Base-by-base conservation (phyloP, 345 rosid genomes). In the Melastoma malabathricum region DNA sequence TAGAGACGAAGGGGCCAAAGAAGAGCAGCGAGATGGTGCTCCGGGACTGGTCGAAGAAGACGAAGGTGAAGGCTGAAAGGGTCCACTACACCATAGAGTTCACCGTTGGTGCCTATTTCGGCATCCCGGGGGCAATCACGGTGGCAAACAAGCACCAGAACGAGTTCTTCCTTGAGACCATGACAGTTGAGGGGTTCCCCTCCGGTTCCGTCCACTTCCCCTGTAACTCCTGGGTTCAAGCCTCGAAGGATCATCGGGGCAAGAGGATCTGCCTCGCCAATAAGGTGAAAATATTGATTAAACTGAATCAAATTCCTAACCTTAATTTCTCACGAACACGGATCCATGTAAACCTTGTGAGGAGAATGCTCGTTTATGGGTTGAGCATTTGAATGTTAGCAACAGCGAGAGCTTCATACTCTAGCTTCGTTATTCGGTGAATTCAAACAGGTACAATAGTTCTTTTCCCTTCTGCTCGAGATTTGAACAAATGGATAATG, bases 161-260 rank as follows among this genome's bases (percentile, higher is more conserved):
- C 51, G 99, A 88, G 78, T 84, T 93, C 38, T 93, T 81, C 57
- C 55, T 93, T 57, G 99, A 93, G 73, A 75, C 70, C 18, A 93
- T 93, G 50, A 85, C 86, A 22, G 62, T 93, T 43, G 97, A 87
- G 68, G 95, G 95, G 13, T 93, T 88, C 65, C 76, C 94, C 44
- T 66, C 63, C 60, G 94, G 94, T 5, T 86, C 95, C 12, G 70
- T 88, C 25, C 92, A 93, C 69, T 93, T 93, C 59, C 92, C 93
- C 16, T 88, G 99, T 59, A 88, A 83, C 58, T 93, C 99, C 1
- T 88, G 95, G 97, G 95, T 93, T 3, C 99, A 88, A 65, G 68
- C 97, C 29, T 65, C 39, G 50, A 85, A 77, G 23, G 72, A 84
- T 47, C 83, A 83, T 52, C 76, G 86, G 38, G 66, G 52, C 2